Evolutionary conservation across 768 basidiomycete genomes (phyloP), one percentile per base, ranked within the genome.

Genomic region (Vishniacozyma victoriae): DNA sequence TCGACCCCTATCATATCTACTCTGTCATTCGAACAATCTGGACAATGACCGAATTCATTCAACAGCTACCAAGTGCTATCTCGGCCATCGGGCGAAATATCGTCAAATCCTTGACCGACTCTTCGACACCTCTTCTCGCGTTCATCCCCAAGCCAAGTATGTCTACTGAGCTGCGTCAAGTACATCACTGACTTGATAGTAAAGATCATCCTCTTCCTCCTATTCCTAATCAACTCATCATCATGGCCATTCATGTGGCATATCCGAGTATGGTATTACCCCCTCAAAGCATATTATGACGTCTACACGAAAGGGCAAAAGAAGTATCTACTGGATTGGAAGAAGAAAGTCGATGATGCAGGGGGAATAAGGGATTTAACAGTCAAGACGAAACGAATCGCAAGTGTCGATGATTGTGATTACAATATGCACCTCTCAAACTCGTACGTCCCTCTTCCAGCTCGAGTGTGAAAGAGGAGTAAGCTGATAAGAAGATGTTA

Each of bases 221-320:
- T 68, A 4, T 40, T 68, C 48, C 16, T 62, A 41, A 20, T 60
- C 49, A 61, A 68, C 42, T 59, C 62, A 3, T 55, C 57, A 19
- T 64, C 62, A 5, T 60, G 57, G 46, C 66, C 66, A 3, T 60
- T 68, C 42, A 24, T 38, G 37, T 71, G 69, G 69, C 67, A 63
- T 41, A 48, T 60, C 38, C 50, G 64, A 38, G 64, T 62, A 13
- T 64, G 53, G 64, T 43, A 48, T 18, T 52, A 41, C 25, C 54
- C 52, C 35, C 44, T 63, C 38, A 52, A 56, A 43, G 55, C 61
- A 12, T 58, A 66, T 52, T 54, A 38, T 25, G 26, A 50, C 12
- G 50, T 54, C 11, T 59, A 47, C 16, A 23, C 41, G 9, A 58
- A 62, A 48, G 62, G 69, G 9, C 46, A 60, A 19, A 35, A 48